Base-by-base conservation (phyloP, 768 basidiomycete genomes). In the Suillus decipiens region DNA sequence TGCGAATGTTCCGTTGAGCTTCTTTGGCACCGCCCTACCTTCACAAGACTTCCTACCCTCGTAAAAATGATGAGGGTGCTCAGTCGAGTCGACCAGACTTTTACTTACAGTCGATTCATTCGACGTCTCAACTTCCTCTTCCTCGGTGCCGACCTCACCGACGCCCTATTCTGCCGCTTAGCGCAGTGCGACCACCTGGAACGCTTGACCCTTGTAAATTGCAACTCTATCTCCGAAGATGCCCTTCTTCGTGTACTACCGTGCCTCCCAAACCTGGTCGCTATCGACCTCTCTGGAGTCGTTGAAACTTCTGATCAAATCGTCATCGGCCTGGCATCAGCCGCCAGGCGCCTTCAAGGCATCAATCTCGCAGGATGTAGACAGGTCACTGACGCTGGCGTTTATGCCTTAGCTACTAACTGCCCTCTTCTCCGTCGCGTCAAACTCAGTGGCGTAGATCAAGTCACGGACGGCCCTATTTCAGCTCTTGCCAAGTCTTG, bases 1-100 rank as follows among this genome's bases (percentile, higher is more conserved):
- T 98, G 95, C 81, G 90, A 96, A 72, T 97, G 95, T 76, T 88
- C 94, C 36, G 95, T 96, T 48, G 93, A 98, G 75, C 84, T 98
- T 24, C 82, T 99, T 28, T 99, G 96, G 96, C 90, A 95, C 75
- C 90, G 92, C 70, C 96, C 96, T 22, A 81, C 81, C 60, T 87
- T 99, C 72, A 79, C 86, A 31, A 86, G 85, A 63, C 80, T 86
- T 62, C 77, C 82, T 61, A 89, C 90, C 42, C 84, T 97, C 60
- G 82, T 88, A 71, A 88, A 88, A 76, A 89, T 98, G 85, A 84
- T 92, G 70, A 79, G 82, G 62, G 81, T 95, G 56, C 80, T 99
- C 67, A 78, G 81, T 34, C 77, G 79, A 43, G 76, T 82, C 22
- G 83, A 88, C 61, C 85, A 89, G 70, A 90, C 92, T 0, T 97